Evolutionary conservation across 352 stramenopile species (phyloP).

Genomic region (Globisporangium emineosum): DNA sequence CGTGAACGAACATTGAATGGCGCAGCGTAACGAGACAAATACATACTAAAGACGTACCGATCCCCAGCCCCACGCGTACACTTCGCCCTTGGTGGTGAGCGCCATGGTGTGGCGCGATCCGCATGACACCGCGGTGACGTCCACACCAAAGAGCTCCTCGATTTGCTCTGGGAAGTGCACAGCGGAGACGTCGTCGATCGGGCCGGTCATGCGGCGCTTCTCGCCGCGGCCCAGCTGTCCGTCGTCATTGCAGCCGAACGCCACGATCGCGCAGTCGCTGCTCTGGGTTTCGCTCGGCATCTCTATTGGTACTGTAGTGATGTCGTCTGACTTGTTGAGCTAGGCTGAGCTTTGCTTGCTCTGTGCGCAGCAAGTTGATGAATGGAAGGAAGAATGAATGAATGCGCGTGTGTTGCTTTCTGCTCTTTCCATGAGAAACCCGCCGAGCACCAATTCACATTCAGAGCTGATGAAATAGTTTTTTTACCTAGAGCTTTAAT

Average conservation of each 20-base stretch:
- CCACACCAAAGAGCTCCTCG: constrained; percentile 38
- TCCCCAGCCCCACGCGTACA: constrained; percentile 82
- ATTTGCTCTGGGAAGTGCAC: constrained; percentile 74
- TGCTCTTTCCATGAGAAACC: background rate
- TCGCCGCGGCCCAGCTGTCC: constrained; percentile 73
- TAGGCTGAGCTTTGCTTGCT: background rate
- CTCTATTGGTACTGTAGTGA: background rate
- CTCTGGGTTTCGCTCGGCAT: background rate
- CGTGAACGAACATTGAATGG: background rate
- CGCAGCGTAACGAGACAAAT: background rate
- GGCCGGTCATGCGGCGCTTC: constrained; percentile 42
- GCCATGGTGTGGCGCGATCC: constrained; percentile 82
- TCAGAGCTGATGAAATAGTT: too few species aligned
- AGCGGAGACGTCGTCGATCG: constrained; percentile 72
- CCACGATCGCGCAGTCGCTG: constrained; percentile 43
- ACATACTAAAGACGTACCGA: constrained; percentile 35
- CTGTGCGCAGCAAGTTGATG: background rate
- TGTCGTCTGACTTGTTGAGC: background rate
- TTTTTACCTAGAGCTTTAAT: too few species aligned
- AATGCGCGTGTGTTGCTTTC: background rate
- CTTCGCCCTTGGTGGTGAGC: constrained; percentile 53
- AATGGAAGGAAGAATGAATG: background rate
- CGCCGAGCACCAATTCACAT: background rate
- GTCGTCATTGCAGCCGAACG: constrained; percentile 85
- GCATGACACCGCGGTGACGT: constrained; percentile 69